Percentiles rank a stretch among this genome's conserved stretches.
These are phyloP conservation scores for Liquidambar formosana DNA, from an alignment of 164 flowering plant species.

Conservation along the genomic window DNA sequence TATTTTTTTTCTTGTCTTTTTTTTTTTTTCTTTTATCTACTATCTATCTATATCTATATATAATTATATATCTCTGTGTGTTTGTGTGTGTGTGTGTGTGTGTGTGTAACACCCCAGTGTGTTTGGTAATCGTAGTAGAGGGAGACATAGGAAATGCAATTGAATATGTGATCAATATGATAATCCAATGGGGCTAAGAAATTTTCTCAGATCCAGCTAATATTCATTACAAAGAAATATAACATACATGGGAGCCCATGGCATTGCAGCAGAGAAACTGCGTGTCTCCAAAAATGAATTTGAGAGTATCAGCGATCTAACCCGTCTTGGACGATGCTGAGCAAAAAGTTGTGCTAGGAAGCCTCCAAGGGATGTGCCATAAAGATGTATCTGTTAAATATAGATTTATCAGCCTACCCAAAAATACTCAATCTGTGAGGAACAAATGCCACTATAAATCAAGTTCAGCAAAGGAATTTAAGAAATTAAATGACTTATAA, in stretches of 20 bases:
- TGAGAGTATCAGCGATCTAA: conserved; percentile 82
- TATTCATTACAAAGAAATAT: conserved; percentile 1
- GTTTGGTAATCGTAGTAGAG: not conserved
- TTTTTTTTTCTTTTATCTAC: no score
- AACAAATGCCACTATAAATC: not conserved
- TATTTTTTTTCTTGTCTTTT: no score
- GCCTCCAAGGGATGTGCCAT: conserved; percentile 98
- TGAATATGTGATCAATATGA: not conserved
- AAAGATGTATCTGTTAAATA: conserved; percentile 77
- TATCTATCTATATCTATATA: no score
- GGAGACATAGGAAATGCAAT: not conserved
- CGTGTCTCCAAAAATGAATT: conserved; percentile 87
- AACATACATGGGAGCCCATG: conserved; percentile 95
- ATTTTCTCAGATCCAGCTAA: not conserved
- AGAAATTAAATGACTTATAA: no score
- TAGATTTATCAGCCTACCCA: conserved; percentile 18
- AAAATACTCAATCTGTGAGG: not conserved
- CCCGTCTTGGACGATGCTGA: conserved; percentile 96
- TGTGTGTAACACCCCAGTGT: no score
- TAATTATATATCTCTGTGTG: no score
- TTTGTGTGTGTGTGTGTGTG: no score
- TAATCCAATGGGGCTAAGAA: not conserved
- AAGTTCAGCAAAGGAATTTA: not conserved
- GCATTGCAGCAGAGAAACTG: conserved; percentile 86
- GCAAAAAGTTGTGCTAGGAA: conserved; percentile 98